Conservation (phyloP, 257 asterid genomes). For the Petunia axillaris region DNA sequence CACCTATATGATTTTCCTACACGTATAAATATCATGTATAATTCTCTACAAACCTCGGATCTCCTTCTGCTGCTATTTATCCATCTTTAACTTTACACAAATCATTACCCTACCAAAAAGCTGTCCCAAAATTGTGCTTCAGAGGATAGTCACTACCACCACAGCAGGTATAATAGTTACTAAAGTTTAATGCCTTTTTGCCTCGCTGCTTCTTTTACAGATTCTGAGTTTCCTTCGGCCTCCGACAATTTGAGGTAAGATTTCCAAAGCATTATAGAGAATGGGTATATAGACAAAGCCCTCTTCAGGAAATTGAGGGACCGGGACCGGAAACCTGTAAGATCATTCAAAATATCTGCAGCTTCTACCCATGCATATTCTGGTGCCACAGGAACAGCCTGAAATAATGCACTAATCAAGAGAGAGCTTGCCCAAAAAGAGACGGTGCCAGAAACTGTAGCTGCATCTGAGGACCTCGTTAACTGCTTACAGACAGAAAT, state of each 20-base stretch:
- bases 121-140: constrained; percentile 2
- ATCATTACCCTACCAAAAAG: constrained; percentile 21
- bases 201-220: constrained; percentile 42
- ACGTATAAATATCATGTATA: background rate
- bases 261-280: constrained; percentile 48
- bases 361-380: constrained; percentile 53
- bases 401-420: constrained; percentile 45
- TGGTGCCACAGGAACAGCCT: constrained; percentile 54
- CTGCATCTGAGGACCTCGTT: constrained; percentile 15
- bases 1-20: background rate
- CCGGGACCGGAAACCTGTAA: constrained; percentile 30
- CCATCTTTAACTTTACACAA: background rate
- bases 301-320: constrained; percentile 40
- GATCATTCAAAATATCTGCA: constrained; percentile 34
- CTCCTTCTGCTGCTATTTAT: background rate
- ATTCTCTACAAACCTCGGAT: background rate
- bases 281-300: constrained; percentile 47
- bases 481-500: constrained; percentile 41
- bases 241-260: constrained; percentile 35
- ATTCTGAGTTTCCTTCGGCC: constrained; percentile 23
- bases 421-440: constrained; percentile 54
- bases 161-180: constrained; percentile 21
- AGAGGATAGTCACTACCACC: background rate
- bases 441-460: constrained; percentile 26
- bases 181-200: constrained; percentile 40